Evolutionary conservation across 306 rosid genomes (phyloP), one percentile per base, ranked within the genome.

Genomic region (Cicer yamashitae): DNA sequence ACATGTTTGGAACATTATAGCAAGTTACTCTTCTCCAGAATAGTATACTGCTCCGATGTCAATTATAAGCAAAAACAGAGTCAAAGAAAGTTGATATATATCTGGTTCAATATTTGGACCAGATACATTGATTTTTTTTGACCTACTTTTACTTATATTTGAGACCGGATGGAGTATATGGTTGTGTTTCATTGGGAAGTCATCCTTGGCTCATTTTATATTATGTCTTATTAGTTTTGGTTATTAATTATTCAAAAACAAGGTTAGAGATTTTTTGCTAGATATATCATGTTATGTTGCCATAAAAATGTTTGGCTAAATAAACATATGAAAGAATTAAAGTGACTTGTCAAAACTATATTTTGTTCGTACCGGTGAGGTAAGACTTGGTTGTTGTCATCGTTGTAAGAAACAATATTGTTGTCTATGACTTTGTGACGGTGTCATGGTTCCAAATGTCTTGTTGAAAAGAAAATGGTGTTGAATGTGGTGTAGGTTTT

Each of bases 191-290:
- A 54, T 79, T 30, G 91, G 92, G 86, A 91, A 91, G 94, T 91
- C 94, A 91, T 91, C 96, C 94, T 89, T 83, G 92, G 94, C 96
- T 91, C 79, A 54, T 77, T 70, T 75, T 66, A 34, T 47, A 39
- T 79, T 52, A 30, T 52, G 75, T 81, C 9, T 76, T 59, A 73
- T 30, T 65, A 15, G 38, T 51, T 15, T 65, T 81, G 8, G 43
- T 51, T 70, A 39, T 77, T 70, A 66, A 75, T 34, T 60, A 25
- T 73, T 60, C 41, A 57, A 25, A 53, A 50, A 59, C 65, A 34
- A 44, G 59, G 77, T 15, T 37, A 69, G 51, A 44, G 17, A 67
- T n/a, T 82, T 72, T 75, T 47, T 84, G 61, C 69, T 39, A 44
- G 69, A 54, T 20, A 54, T 20, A 52, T 47, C 48, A 45, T 77